Base-by-base conservation (phyloP, 345 rosid species). In the Dipteronia sinensis region DNA sequence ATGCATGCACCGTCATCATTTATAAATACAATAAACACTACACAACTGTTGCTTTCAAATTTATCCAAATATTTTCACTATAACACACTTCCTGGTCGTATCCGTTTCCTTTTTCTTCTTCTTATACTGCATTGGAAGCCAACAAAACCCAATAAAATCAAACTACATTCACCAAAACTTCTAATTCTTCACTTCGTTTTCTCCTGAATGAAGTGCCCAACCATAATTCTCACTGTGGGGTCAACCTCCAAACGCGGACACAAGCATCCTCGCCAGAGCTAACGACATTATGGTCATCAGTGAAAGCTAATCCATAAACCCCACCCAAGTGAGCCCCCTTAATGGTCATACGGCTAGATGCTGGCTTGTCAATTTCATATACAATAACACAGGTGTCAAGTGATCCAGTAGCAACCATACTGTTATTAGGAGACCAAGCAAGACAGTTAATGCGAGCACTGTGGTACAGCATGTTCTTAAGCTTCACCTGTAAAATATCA, bases 251-350 rank as follows among this genome's bases (percentile, higher is more conserved):
- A 29, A 92, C 90, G 2, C 97, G 91, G 74, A 94, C 78, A 84
- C 94, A 94, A 31, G 97, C 97, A 88, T 94, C 98, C 88, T 92
- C 98, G 69, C 98, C 98, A n/a, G 98, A 94, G 65, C 98, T 92
- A 73, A 87, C 90, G 6, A 92, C 81, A 74, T 81, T 87, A 22
- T 75, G 71, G 38, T 88, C 92, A 74, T 92, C 94, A 53, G 87
- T 84, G 76, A 94, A 94, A 69, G 90, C 91, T 70, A 94, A 82
- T 69, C 97, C 98, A 76, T 94, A 94, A 44, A 94, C 98, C 76
- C 95, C 98, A 63, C 98, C 98, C 80, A 89, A 81, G 78, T 94
- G 98, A 78, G 98, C 97, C 70, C 92, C 97, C 80, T 90, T 92
- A 62, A 94, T 84, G 38, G 94, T 92, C 83, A 85, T 84, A 29